Base-by-base conservation (phyloP, 352 stramenopile species). In the Pythium biforme region DNA sequence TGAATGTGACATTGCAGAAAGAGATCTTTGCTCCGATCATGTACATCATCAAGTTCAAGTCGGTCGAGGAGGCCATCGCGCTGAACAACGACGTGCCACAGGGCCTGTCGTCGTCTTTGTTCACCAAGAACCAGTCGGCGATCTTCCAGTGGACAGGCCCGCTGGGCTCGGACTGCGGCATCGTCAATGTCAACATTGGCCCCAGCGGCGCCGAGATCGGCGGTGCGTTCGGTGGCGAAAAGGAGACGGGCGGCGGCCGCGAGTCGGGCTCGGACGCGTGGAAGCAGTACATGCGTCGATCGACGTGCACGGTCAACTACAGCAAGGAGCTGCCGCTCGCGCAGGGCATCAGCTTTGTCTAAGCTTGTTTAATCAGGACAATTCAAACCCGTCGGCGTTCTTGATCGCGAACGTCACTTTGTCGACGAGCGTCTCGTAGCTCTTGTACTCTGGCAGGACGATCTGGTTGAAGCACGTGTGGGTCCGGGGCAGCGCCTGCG, bases 211-310 rank as follows among this genome's bases (percentile, higher is more conserved):
- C 92, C 45, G 92, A 98, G 70, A 98, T 98, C 62, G 92, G 92
- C 26, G 90, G 91, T 43, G 92, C 92, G 17, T 98, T 98, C 55
- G 92, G 92, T 17, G 92, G 92, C 22, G 89, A 98, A 61, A 97
- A 97, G 76, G 89, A 97, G 58, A 98, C 92, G 33, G 92, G 92
- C 20, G 88, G 90, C 11, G 92, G 92, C 49, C 86, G 92, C 50
- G 92, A 98, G 64, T 96, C 84, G 23, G 92, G 92, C 53, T 96
- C 84, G 57, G 92, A 98, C 54, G 74, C 89, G 15, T 98, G 92
- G 92, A 98, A 97, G 81, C 86, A 96, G 73, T 98, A 98, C 87
- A 97, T 97, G 89, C 88, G 92, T 31, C 88, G 92, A n/a, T 95
- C 83, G 20, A 97, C 92, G 54, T 97, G 89, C 76, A 97, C 92